phyloP scores from a whole-genome alignment of 345 rosid species.

The Syzygium grande region DNA sequence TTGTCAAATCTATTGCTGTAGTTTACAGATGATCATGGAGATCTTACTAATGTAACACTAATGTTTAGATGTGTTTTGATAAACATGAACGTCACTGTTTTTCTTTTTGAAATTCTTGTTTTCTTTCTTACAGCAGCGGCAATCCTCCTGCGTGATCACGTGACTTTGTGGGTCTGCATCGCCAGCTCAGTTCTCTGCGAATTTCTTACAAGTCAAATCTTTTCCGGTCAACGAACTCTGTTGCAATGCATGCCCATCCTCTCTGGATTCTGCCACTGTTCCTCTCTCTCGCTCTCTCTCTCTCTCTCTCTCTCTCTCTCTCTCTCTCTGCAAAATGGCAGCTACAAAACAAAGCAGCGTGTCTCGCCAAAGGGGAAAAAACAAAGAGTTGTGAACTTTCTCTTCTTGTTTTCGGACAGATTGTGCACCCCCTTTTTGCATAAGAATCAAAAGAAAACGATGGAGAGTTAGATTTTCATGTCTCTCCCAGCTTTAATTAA shows the following conservation, averaged over 20 bases:
- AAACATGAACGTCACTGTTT: neutral
- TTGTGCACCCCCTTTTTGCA: neutral
- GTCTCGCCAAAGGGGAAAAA: neutral
- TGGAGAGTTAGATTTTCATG: neutral
- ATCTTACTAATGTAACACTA: neutral
- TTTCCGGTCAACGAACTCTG: neutral
- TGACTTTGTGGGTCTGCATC: neutral
- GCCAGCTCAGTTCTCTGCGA: neutral
- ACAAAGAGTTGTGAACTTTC: neutral
- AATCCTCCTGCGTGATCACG: neutral
- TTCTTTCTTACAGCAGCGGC: neutral
- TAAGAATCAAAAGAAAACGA: neutral
- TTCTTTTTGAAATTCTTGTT: neutral
- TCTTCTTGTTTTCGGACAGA: neutral
- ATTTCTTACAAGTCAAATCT: neutral
- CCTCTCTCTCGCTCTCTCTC: neutral
- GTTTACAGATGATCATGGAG: neutral
- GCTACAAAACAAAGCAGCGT: neutral
- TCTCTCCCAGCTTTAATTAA: neutral
- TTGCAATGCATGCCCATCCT: neutral
- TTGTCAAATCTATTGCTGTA: neutral
- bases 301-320: neutral
- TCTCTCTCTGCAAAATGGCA: neutral
- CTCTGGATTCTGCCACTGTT: neutral
- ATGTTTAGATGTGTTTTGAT: neutral